phyloP scores from a whole-genome alignment of 306 rosid genomes.

The Pterocarpus santalinus region DNA sequence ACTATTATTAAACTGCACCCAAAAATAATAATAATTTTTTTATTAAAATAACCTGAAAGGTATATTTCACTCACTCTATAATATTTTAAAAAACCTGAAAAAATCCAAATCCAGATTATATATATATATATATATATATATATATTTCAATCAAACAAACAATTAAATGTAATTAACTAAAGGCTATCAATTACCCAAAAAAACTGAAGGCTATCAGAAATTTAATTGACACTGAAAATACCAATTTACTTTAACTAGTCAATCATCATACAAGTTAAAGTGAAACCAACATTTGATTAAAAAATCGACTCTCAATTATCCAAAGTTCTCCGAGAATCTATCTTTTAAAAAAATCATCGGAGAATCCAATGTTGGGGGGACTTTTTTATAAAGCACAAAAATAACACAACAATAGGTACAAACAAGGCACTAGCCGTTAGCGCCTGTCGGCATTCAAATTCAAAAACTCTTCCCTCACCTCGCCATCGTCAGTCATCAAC shows the following conservation, averaged over 20 bases:
- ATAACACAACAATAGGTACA: not conserved
- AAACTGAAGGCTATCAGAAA: no score
- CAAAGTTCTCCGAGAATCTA: not conserved
- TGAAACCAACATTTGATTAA: not conserved
- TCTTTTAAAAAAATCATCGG: not conserved
- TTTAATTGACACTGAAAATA: no score
- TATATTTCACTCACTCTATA: no score
- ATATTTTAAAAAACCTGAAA: no score
- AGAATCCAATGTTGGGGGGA: conserved; percentile 31
- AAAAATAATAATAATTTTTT: no score
- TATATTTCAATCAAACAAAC: no score
- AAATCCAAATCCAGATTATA: no score
- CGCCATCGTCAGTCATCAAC: not conserved
- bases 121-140: no score
- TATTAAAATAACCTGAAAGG: no score
- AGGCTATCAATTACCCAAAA: no score
- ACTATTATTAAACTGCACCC: no score
- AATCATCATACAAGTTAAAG: not conserved
- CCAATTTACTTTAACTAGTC: not conserved
- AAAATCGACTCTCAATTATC: not conserved
- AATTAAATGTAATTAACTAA: no score
- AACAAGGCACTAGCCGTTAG: conserved; percentile 76
- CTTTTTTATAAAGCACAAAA: conserved; percentile 28
- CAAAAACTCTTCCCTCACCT: conserved; percentile 44
- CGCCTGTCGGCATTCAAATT: conserved; percentile 84